Base-by-base conservation (phyloP, 805 yeast genomes). In the Yarrowia porcina region DNA sequence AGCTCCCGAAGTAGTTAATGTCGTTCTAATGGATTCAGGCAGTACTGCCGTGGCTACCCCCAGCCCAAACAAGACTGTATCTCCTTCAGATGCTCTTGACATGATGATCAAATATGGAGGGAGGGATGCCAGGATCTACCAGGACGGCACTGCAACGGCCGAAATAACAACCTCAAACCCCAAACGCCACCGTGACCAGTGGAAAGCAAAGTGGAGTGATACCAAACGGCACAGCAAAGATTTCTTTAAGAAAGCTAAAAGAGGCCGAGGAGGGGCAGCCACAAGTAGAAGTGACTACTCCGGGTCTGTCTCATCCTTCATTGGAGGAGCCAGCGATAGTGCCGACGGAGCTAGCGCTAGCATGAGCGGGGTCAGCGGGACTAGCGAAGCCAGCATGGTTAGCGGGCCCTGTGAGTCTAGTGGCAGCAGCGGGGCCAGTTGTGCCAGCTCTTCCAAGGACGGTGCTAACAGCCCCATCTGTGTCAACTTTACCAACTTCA, bases 81-180 rank as follows among this genome's bases (percentile, higher is more conserved):
- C 59, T 17, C 59, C 59, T 10, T 36, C 59, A 17, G 44, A 52
- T 7, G 59, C 59, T 4, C 59, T 52, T 1, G 59, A 52, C 25
- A n/a, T 35, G 42, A 52, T 52, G 59, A 52, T 52, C 59, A 52
- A 27, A n/a, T 8, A 17, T 5, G 59, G 59, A n/a, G 59, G 59
- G 17, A n/a, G 44, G 9, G 44, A 52, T 8, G 59, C 59, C 7
- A 33, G 44, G 17, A n/a, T 52, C 12, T 52, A n/a, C 39, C 59
- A 36, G 10, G 59, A 23, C 11, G 23, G 21, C 7, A 23, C 25
- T 7, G 25, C 2, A 13, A 12, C 36, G 12, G 25, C 44, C 2
- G 25, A 9, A 21, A 17, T 25, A 33, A 8, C 21, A 2, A 21
- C 41, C n/a, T 8, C 4, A 1, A 17, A 32, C 11, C 42, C 59